Conservation (phyloP, 352 stramenopile genomes). For the Phytophthora hybrid region DNA sequence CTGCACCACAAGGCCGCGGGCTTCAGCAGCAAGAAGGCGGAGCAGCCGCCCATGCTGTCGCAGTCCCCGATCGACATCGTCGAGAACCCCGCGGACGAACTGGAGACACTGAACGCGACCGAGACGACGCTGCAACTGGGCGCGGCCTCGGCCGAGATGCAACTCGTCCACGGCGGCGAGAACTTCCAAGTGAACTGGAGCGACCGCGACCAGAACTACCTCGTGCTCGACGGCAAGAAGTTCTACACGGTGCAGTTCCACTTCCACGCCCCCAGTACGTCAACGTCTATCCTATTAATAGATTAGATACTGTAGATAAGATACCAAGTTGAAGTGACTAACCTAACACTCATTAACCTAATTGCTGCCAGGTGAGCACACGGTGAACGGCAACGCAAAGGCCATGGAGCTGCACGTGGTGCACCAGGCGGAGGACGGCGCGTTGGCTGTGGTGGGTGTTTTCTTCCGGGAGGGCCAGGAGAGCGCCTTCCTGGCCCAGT, state of each 20-base stretch:
- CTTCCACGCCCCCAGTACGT: conserved; percentile 74
- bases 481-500: conserved; percentile 68
- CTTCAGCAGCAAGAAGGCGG: background rate
- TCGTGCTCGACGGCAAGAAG: conserved; percentile 59
- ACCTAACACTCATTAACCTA: too few relatives aligned
- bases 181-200: conserved; percentile 72
- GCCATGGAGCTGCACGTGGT: conserved; percentile 79
- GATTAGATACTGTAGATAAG: too few relatives aligned
- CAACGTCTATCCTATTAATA: too few relatives aligned
- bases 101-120: conserved; percentile 25
- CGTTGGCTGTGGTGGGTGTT: conserved; percentile 63
- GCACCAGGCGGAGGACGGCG: conserved; percentile 63
- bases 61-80: conserved; percentile 71
- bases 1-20: conserved; percentile 20
- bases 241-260: conserved; percentile 74
- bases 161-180: conserved; percentile 43
- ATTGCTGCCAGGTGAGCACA: conserved; percentile 61
- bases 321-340: too few relatives aligned
- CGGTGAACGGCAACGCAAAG: conserved; percentile 56
- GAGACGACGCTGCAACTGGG: conserved; percentile 39
- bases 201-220: conserved; percentile 44
- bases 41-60: conserved; percentile 18
- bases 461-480: conserved; percentile 65
- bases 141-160: conserved; percentile 37
- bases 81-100: conserved; percentile 35